phyloP scores from a whole-genome alignment of 192 early-diverging fungal genomes.

The Coemansia sp. region DNA sequence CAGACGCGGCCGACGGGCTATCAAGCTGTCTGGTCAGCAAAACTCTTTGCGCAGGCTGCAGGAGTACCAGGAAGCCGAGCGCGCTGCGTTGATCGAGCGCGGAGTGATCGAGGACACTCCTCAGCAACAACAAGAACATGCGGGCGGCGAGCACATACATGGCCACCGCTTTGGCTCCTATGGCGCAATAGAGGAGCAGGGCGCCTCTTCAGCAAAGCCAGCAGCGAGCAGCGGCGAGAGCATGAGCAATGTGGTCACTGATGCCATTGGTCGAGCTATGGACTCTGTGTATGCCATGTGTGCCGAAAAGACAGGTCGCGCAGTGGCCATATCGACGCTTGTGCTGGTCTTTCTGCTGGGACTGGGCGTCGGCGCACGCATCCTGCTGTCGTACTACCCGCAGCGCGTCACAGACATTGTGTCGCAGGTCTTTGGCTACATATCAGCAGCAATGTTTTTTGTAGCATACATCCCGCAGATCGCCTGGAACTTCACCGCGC shows the following conservation, averaged over 20 bases:
- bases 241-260: not conserved
- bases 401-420: constrained; percentile 47
- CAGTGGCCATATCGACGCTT: constrained; percentile 19
- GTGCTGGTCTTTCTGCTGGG: constrained; percentile 27
- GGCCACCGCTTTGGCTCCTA: not conserved
- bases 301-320: constrained; percentile 23
- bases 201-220: not conserved
- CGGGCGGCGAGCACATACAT: not conserved
- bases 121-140: not conserved
- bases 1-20: constrained; percentile 42
- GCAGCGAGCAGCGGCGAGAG: not conserved
- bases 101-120: constrained; percentile 4
- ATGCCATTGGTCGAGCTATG: not conserved
- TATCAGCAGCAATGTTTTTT: constrained; percentile 71
- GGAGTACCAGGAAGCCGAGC: constrained; percentile 48
- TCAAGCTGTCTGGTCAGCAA: constrained; percentile 28
- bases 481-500: constrained; percentile 70
- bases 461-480: constrained; percentile 81
- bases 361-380: constrained; percentile 22
- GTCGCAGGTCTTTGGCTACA: constrained; percentile 74
- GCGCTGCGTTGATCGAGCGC: constrained; percentile 38
- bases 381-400: constrained; percentile 35
- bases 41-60: constrained; percentile 24
- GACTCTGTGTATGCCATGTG: constrained; percentile 20
- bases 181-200: not conserved